Evolutionary conservation across 306 rosid genomes (phyloP).

Genomic region (Heteromeles arbutifolia): DNA sequence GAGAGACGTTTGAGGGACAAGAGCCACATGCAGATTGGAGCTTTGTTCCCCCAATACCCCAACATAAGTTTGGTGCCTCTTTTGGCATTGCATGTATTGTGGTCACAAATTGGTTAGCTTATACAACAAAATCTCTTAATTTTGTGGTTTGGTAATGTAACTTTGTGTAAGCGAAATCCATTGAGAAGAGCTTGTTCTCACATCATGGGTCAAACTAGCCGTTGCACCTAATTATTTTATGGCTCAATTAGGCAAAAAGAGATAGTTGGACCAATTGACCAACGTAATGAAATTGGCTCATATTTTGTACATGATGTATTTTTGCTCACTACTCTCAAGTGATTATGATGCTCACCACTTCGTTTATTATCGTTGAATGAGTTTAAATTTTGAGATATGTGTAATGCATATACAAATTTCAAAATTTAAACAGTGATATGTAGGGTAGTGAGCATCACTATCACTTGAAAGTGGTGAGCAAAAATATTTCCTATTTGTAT

Average conservation of each 20-base stretch:
- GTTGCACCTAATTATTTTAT: background rate
- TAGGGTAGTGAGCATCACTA: no score
- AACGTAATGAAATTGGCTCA: no score
- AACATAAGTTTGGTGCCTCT: background rate
- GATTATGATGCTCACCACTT: no score
- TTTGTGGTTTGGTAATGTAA: background rate
- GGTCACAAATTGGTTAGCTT: background rate
- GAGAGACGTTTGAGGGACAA: background rate
- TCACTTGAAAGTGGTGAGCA: no score
- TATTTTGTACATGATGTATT: no score
- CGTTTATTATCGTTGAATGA: no score
- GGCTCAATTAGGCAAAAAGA: background rate
- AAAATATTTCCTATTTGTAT: no score
- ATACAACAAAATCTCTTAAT: background rate
- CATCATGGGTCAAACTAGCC: background rate
- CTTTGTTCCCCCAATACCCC: background rate
- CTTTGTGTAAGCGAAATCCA: background rate
- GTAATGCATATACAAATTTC: no score
- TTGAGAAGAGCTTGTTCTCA: background rate
- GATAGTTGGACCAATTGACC: background rate
- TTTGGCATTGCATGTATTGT: background rate
- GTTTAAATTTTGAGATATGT: no score
- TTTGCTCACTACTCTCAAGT: no score
- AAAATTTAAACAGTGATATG: no score
- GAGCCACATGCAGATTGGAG: background rate